Conservation (phyloP, 2,329 filamentous ascomycete genomes). For the Aureobasidium sp. region DNA sequence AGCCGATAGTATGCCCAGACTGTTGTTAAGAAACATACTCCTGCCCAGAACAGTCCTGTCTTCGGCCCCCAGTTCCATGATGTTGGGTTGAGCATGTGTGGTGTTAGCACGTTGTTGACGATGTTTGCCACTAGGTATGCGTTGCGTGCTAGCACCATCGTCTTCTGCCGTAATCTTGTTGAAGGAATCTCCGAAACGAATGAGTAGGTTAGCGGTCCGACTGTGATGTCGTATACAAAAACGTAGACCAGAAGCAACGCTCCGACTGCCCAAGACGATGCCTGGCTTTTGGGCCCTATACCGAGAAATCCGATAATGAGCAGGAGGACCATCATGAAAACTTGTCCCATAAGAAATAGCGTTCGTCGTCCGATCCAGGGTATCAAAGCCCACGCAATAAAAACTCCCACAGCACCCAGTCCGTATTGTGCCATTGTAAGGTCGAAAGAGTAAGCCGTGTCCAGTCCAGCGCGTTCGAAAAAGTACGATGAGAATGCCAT, state of each 20-base stretch:
- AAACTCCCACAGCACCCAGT: slow-evolving; percentile 23
- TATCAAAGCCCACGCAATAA: slow-evolving; percentile 31
- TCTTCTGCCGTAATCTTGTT: slow-evolving; percentile 25
- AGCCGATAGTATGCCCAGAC: slow-evolving; percentile 48
- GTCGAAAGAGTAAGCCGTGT: slow-evolving; percentile 29
- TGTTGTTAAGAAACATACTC: slow-evolving; percentile 39
- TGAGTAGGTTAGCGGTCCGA: slow-evolving; percentile 28
- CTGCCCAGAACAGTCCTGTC: slow-evolving; percentile 37
- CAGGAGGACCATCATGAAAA: slow-evolving; percentile 29
- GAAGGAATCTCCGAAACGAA: slow-evolving; percentile 27
- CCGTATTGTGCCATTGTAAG: slow-evolving; percentile 30
- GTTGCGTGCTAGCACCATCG: slow-evolving; percentile 26
- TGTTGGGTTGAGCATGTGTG: slow-evolving; percentile 24
- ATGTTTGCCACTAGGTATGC: slow-evolving; percentile 25
- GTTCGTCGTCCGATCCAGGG: slow-evolving; percentile 33
- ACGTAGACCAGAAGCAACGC: slow-evolving; percentile 46
- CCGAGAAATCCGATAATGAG: slow-evolving; percentile 23
- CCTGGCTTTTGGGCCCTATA: slow-evolving; percentile 16
- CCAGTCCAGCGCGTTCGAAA: slow-evolving; percentile 34
- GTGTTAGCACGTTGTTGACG: slow-evolving; percentile 22
- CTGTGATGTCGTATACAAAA: slow-evolving; percentile 26
- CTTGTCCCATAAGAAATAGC: slow-evolving; percentile 30
- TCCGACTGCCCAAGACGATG: slow-evolving; percentile 34
- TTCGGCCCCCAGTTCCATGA: slow-evolving; percentile 18
- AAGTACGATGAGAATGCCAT: slow-evolving; percentile 34